phyloP scores from a whole-genome alignment of 2,329 filamentous ascomycete species.

The Aureobasidium lini region DNA sequence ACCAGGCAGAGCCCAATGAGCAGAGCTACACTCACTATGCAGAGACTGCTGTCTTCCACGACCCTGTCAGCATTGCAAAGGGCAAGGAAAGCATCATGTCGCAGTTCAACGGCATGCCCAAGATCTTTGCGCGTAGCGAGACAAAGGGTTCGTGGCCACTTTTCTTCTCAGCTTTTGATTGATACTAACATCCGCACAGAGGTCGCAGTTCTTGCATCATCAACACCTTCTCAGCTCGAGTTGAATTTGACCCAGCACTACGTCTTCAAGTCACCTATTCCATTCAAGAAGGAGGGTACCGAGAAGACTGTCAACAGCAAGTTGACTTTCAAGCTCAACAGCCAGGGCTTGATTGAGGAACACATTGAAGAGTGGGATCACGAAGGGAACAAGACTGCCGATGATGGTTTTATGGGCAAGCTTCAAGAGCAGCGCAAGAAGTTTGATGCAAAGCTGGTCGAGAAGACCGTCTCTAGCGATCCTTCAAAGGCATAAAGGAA shows the following conservation, averaged over 20 bases:
- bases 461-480: neutral
- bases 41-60: constrained; percentile 22
- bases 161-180: neutral
- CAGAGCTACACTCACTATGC: constrained; percentile 22
- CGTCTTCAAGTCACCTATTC: constrained; percentile 22
- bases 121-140: constrained; percentile 21
- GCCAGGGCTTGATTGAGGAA: constrained; percentile 21
- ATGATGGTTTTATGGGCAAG: constrained; percentile 24
- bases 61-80: constrained; percentile 23
- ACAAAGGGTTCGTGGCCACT: constrained; percentile 16
- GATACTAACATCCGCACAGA: neutral
- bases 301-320: constrained; percentile 23
- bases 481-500: neutral
- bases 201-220: constrained; percentile 15
- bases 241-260: constrained; percentile 24
- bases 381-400: constrained; percentile 20
- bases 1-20: constrained; percentile 19
- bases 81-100: constrained; percentile 22
- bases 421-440: constrained; percentile 24
- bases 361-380: constrained; percentile 26
- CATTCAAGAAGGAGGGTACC: constrained; percentile 13
- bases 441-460: constrained; percentile 21
- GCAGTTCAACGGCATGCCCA: constrained; percentile 25
- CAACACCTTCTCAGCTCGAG: constrained; percentile 16
- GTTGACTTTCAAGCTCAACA: constrained; percentile 21